Evolutionary conservation across 108 stramenopile genomes (phyloP), one percentile per base, ranked within the genome.

Genomic region (Nitzschia sp.): DNA sequence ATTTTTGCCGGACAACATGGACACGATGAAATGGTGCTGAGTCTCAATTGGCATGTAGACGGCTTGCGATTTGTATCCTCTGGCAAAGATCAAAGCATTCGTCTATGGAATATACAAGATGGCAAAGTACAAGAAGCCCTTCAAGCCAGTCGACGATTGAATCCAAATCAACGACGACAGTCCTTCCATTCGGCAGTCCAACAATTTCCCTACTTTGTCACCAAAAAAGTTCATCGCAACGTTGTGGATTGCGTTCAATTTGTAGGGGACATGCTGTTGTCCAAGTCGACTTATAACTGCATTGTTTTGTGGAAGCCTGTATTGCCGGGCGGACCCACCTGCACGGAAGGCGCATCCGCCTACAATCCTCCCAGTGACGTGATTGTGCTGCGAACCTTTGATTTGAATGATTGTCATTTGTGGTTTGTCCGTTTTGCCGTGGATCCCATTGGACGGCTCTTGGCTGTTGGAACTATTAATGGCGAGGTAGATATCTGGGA

Each of bases 221-320:
- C 93, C 8, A 54, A 81, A 33, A 69, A 82, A 51, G 78, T 94
- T 19, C 96, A 97, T 58, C 62, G 51, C 0, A 79, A 92, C 55
- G 85, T 84, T 62, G 91, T 91, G 8, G 95, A 97, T 77, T 90
- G 86, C 70, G 82, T 95, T 11, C 80, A 80, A 35, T 97, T 86
- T 62, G 54, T 95, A 0, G 94, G 92, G 0, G 92, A 68, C 54
- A 68, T 91, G 73, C 64, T 97, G 1, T 65, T 95, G 15, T 87
- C 87, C 9, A 96, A 96, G 71, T 80, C 82, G 19, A 85, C 75
- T 8, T 78, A 73, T 62, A 76, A 87, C 46, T 61, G 32, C 13
- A 78, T 95, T 27, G 75, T 89, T 11, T 64, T 97, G 2, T 97
- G 97, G 97, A 78, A 80, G 51, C 95, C 95, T 26, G 49, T 82